Evolutionary conservation across 768 basidiomycete species (phyloP).

Genomic region (Leccinellum albellum): DNA sequence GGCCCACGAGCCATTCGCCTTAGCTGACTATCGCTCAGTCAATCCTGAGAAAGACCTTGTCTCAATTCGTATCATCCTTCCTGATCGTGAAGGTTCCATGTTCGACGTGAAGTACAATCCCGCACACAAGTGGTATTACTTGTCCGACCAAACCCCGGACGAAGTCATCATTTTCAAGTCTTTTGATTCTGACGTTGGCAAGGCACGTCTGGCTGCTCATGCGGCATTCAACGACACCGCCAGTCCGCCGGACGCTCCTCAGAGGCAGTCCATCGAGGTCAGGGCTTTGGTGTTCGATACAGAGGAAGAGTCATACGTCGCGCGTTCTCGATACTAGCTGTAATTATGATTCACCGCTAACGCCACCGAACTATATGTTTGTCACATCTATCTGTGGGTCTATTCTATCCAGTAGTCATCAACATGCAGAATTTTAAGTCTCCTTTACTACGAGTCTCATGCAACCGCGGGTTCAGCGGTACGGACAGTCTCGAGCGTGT

Average conservation of each 20-base stretch:
- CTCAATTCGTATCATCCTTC: constrained; percentile 35
- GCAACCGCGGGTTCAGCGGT: constrained; percentile 9
- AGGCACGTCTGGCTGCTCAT: constrained; percentile 41
- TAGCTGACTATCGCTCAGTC: constrained; percentile 39
- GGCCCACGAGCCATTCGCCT: constrained; percentile 39
- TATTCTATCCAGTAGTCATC: neutral
- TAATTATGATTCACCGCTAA: neutral
- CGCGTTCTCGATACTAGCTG: neutral
- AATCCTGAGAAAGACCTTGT: constrained; percentile 36
- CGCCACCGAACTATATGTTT: neutral
- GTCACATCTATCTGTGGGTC: neutral
- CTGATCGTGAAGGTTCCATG: constrained; percentile 32
- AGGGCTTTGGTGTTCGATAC: constrained; percentile 41
- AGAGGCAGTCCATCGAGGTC: constrained; percentile 43
- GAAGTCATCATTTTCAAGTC: constrained; percentile 44
- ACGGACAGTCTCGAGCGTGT: constrained; percentile 36
- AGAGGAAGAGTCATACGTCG: constrained; percentile 21
- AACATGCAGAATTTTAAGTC: neutral
- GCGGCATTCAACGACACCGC: constrained; percentile 38
- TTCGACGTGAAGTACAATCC: constrained; percentile 36
- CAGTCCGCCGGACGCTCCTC: constrained; percentile 33
- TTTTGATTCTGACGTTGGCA: constrained; percentile 40
- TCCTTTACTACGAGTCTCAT: constrained; percentile 7
- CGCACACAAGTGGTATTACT: constrained; percentile 38
- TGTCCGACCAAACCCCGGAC: constrained; percentile 38